Evolutionary conservation across 2,329 filamentous ascomycete species (phyloP), one percentile per base, ranked within the genome.

Genomic region (Trichoderma sp.): DNA sequence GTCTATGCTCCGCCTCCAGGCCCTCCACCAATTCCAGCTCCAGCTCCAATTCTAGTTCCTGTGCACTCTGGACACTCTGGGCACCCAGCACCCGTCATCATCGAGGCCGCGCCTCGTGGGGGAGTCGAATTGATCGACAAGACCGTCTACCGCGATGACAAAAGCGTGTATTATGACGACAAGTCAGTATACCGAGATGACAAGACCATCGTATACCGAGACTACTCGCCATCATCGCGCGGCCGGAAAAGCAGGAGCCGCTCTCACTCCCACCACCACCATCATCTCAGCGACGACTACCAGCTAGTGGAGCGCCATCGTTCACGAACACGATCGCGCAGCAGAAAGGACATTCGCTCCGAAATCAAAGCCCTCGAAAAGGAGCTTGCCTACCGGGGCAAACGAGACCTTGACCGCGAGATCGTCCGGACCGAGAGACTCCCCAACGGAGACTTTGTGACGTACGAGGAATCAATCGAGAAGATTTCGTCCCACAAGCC

Each of bases 291-390:
- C n/a, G 72, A 76, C 24, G 68, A 75, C 16, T 71, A 74, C 18
- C 74, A 74, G 6, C 74, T 74, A 2, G 75, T 76, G 4, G 82
- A 81, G 2, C 74, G 85, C 14, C 75, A 80, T 7, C 82, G 77
- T 24, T 83, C 81, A 5, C 78, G 79, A 1, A 82, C 81, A 5
- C 78, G 79, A 1, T 83, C 82, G 2, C 80, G 81, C 70, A 77
- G 80, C 7, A 87, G 90, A 52, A 85, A 88, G 21, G 89, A 93
- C 11, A 89, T 96, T 72, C 86, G 89, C 59, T 85, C 88, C 37
- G 91, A 96, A 76, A 93, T 94, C 69, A 86, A 86, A 14, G 86
- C 86, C 1, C 83, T 95, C 1, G 91, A 95, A 80, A 85, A 77
- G 26, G 77, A 81, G 69, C 72, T 79, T n/a, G 77, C 71, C 6